Evolutionary conservation across 2,329 filamentous ascomycete species (phyloP).

Genomic region (Fusarium sp.): DNA sequence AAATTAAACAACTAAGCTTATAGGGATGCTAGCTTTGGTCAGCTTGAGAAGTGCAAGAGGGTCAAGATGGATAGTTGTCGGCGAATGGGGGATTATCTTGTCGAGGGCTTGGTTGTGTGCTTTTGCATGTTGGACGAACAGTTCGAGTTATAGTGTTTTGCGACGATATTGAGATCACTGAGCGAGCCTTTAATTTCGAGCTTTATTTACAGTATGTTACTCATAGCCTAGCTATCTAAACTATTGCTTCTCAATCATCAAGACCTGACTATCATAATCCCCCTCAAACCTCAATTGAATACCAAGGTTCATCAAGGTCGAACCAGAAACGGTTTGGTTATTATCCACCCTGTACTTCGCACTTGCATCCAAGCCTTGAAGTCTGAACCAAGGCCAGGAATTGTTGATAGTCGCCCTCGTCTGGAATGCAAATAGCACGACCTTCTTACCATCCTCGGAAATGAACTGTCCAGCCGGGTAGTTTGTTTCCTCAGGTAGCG

Average conservation of each 20-base stretch:
- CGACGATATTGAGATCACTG: fast-evolving
- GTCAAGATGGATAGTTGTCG: fast-evolving
- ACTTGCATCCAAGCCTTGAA: constrained; percentile 64
- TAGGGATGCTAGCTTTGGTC: fast-evolving
- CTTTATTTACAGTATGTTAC: not conserved
- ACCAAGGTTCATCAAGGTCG: constrained; percentile 69
- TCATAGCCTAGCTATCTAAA: fast-evolving
- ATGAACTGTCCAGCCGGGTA: constrained; percentile 70
- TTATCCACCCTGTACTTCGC: constrained; percentile 63
- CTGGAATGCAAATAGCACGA: constrained; percentile 69
- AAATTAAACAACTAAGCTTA: not conserved
- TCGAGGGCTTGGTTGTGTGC: fast-evolving
- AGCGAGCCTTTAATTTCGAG: not conserved
- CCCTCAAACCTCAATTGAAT: constrained; percentile 59
- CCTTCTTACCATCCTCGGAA: constrained; percentile 57
- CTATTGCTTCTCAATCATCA: constrained; percentile 58
- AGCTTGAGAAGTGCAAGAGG: fast-evolving
- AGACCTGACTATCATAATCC: constrained; percentile 66
- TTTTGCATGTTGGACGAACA: not conserved
- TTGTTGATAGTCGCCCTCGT: constrained; percentile 58
- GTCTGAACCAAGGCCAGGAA: constrained; percentile 59
- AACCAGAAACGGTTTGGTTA: constrained; percentile 62
- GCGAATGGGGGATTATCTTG: fast-evolving
- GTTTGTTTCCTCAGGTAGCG: constrained; percentile 64
- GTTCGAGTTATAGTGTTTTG: fast-evolving